A percentile compares a stretch with the other conserved stretches of the same genome.
Evolutionary conservation across 1,284 basidiomycete genomes (phyloP).

Genomic region (Apiotrichum laibachii): DNA sequence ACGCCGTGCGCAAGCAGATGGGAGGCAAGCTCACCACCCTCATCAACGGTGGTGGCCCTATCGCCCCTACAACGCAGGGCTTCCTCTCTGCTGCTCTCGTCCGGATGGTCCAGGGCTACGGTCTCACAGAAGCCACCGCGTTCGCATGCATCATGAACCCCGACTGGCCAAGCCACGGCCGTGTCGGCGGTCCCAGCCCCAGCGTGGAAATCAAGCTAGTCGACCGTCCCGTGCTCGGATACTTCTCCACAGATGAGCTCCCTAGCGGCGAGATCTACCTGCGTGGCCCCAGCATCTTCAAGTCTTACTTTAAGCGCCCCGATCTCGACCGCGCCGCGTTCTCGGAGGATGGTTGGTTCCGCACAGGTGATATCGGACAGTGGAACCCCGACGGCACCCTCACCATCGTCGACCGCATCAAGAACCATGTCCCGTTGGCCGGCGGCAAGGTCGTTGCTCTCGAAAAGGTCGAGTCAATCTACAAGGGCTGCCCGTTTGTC

Average conservation of each 20-base stretch:
- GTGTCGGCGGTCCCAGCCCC: constrained; percentile 79
- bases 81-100: constrained; percentile 80
- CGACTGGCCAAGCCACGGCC: constrained; percentile 68
- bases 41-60: constrained; percentile 77
- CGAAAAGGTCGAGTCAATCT: constrained; percentile 86
- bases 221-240: constrained; percentile 71
- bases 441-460: constrained; percentile 81
- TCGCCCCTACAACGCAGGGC: constrained; percentile 83
- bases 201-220: constrained; percentile 83
- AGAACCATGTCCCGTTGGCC: constrained; percentile 51
- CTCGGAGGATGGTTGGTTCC: constrained; percentile 82
- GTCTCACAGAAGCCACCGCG: constrained; percentile 75
- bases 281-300: constrained; percentile 51
- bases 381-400: constrained; percentile 67
- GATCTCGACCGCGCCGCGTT: constrained; percentile 87
- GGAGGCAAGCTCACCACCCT: constrained; percentile 78
- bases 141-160: constrained; percentile 57
- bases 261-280: constrained; percentile 65
- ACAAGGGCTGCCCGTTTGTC: constrained; percentile 82
- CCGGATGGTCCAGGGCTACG: constrained; percentile 80
- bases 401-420: constrained; percentile 69
- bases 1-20: constrained; percentile 72
- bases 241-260: constrained; percentile 66
- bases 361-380: constrained; percentile 58
- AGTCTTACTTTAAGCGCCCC: constrained; percentile 77